Conservation (phyloP, 225 moss, liverwort and hornwort genomes). For the Pleurozium schreberi region DNA sequence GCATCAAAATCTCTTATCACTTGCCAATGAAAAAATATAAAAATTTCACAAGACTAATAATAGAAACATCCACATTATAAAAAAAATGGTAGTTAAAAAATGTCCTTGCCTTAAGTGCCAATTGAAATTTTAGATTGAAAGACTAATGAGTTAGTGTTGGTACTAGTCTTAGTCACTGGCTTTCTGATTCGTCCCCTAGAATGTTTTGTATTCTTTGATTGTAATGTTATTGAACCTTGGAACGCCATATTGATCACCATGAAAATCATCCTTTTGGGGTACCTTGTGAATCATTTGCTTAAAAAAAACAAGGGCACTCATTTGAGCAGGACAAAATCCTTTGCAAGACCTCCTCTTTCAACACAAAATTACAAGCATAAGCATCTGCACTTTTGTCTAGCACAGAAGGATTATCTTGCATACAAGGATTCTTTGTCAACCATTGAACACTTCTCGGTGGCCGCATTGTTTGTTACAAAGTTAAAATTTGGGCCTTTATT, state of each 20-base stretch:
- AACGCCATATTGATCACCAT: rapidly evolving
- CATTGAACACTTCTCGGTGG: rapidly evolving
- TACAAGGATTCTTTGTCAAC: rapidly evolving
- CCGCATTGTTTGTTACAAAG: rapidly evolving
- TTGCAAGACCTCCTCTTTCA: background rate
- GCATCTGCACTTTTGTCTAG: rapidly evolving
- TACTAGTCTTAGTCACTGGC: rapidly evolving
- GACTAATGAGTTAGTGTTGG: rapidly evolving
- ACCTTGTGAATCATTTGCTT: background rate
- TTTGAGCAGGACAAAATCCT: rapidly evolving
- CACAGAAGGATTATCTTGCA: background rate
- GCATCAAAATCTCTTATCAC: background rate
- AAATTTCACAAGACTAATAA: too few species aligned
- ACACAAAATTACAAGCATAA: background rate
- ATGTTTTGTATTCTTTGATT: background rate
- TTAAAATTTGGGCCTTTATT: background rate
- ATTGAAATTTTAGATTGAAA: background rate
- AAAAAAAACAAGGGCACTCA: background rate
- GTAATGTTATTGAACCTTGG: background rate
- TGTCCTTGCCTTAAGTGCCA: too few species aligned
- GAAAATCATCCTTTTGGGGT: rapidly evolving
- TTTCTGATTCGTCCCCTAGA: too few species aligned
- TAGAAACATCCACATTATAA: background rate
- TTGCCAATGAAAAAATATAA: background rate
- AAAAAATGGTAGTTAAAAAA: rapidly evolving